Base-by-base conservation (phyloP, 176 grass and related monocot species). In the Thalia dealbata region DNA sequence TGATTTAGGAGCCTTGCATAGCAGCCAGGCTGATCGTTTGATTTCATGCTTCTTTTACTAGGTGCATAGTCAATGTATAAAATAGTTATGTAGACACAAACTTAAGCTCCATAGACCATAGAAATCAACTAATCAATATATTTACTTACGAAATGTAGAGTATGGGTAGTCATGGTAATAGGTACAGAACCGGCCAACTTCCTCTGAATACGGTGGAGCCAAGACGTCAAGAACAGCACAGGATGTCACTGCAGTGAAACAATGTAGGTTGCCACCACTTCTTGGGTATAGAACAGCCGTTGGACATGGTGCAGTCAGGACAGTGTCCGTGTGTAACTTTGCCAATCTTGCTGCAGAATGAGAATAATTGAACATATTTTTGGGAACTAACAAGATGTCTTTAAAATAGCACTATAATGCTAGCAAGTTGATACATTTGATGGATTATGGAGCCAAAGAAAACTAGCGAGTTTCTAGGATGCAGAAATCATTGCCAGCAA, bases 191-290 rank as follows among this genome's bases (percentile, higher is more conserved):
- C 89, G 82, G 23, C 85, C 89, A 81, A 38, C 75, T 54, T 81
- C 72, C 65, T 85, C 78, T 1, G 67, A 73, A 75, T 91, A 91
- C 18, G 85, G 85, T 16, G 89, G 89, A 22, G 89, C 80, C 68
- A 91, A 83, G 48, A 91, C 85, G 70, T 91, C 89, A 42, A 91
- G 85, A 62, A 91, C 80, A 81, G 89, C 89, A 86, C 89, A 91
- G 46, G 85, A 85, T 60, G 78, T 78, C 28, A 88, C 89, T 67
- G 89, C 84, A 61, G 89, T 91, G 78, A 91, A 91, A 69, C 85
- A 88, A 48, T 91, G 89, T 44, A 91, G 15, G 75, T 91, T 91
- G 35, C 89, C 89, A 21, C 85, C 85, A 88, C 78, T 88, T 79
- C 78, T 76, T n/a, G 89, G 85, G 75, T 85, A 91, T 81, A 91